phyloP scores from a whole-genome alignment of 176 grass and related monocot species.

The Otatea glauca region DNA sequence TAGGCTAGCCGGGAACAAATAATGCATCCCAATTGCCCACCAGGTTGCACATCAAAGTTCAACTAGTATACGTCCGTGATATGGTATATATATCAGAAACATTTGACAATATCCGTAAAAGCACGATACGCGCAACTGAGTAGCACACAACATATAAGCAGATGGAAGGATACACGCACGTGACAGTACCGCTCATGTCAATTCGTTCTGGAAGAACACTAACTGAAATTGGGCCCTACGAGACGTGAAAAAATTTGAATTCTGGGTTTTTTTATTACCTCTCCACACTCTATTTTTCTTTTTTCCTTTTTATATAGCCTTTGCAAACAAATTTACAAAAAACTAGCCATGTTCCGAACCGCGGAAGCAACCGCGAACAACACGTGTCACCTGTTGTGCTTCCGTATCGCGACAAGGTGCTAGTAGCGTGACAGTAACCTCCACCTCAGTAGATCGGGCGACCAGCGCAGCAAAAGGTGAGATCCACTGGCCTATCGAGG shows the following conservation, averaged over 20 bases:
- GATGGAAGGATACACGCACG: background rate
- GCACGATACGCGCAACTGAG: background rate
- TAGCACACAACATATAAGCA: background rate
- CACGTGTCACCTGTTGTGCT: too few species aligned
- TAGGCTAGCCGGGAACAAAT: background rate
- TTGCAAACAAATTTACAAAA: too few species aligned
- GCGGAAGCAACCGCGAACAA: too few species aligned
- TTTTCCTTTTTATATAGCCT: too few species aligned
- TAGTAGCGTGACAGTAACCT: too few species aligned
- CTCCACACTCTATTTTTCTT: too few species aligned
- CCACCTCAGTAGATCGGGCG: too few species aligned
- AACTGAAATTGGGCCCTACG: background rate
- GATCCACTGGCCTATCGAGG: too few species aligned
- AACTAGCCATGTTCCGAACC: too few species aligned
- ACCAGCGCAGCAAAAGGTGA: too few species aligned
- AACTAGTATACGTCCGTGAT: background rate
- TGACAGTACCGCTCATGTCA: background rate
- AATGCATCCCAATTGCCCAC: background rate
- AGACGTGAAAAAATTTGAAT: background rate
- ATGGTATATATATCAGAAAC: background rate
- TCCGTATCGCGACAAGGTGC: too few species aligned
- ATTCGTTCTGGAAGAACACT: background rate
- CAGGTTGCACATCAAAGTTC: background rate
- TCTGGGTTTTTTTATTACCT: too few species aligned
- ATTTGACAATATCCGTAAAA: background rate